Evolutionary conservation across 306 rosid species (phyloP), one percentile per base, ranked within the genome.

Genomic region (Cicer bijugum): DNA sequence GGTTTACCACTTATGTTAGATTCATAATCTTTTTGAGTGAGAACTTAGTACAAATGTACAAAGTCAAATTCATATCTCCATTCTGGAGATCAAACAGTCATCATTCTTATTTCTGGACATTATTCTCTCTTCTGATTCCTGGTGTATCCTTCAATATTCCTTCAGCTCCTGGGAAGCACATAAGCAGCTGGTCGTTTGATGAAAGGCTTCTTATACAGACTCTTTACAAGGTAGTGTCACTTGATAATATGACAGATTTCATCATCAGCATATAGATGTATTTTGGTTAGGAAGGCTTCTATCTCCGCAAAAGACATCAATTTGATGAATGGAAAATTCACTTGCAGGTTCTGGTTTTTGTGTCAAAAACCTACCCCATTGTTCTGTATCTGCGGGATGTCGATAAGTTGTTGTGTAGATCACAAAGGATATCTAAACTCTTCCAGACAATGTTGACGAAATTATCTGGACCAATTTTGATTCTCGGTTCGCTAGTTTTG

Each of bases 161-260:
- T 80, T 48, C 67, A 94, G 96, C 82, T 63, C 61, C 85, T 69
- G 83, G 75, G 61, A 93, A 82, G 84, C 87, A 85, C 84, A 78
- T 71, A 52, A 82, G 80, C 72, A 86, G 86, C 76, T 94, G 96
- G 98, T 79, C 92, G 35, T 89, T 94, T 66, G 96, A 94, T 19
- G 98, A 94, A 78, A 91, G 64, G 82, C 90, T 94, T 82, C 88
- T 94, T 37, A 78, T 89, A 52, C 96, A 89, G 66, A 81, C 95
- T 69, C 82, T 94, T 48, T 89, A 91, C 85, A 91, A 88, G 90
- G 98, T 91, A 83, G 48, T 42, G 28, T 69, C 71, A 50, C 19
- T 68, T n/a, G 57, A 12, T 46, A 48, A 58, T 16, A 14, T 59
- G 16, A 35, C 55, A 12, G 46, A 59, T 62, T 65, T 48, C 47